Base-by-base conservation (phyloP, 2,329 filamentous ascomycete species). In the Paracoccidioides brasiliensis region DNA sequence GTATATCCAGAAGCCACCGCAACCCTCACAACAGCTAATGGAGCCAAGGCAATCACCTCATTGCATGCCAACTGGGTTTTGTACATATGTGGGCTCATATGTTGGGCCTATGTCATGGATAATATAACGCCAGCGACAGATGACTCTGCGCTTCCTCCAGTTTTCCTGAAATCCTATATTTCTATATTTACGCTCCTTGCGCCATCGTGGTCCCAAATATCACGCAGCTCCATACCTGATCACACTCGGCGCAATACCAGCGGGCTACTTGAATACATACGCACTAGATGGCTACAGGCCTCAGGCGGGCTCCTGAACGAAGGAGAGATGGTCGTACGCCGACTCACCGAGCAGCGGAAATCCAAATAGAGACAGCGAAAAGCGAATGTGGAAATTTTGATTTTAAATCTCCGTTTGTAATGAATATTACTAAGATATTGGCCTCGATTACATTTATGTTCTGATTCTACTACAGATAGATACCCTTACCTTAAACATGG, bases 221-320 rank as follows among this genome's bases (percentile, higher is more conserved):
- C 58, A 12, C 59, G 51, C 37, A 45, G 32, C 3, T 54, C 54
- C 40, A 64, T 61, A 30, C 56, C 64, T 28, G 30, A 56, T 22
- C 49, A 58, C 12, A 55, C 63, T 7, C 58, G 65, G 14, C 62
- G 63, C 30, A 59, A 62, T 44, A 64, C 63, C 28, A 57, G 59
- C 41, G 62, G 64, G 15, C 55, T 70, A n/a, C 61, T 70, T 10
- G 64, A 65, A 48, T 63, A 62, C 40, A 57, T 69, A 40, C 63
- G 66, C n/a, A 53, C 60, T 14, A 58, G 60, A 37, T 63, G 64
- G 52, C 59, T 68, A 37, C 52, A 59, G 58, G 58, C 42, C 55
- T 61, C 41, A 58, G 66, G 66, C n/a, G 68, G 68, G 6, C 60
- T 69, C n/a, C 61, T 70, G 61, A 67, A 67, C 53, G 66, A 70